These are phyloP conservation scores for Aspergillus sp. DNA, from an alignment of 2,329 filamentous ascomycete species.

Conservation along the genomic window DNA sequence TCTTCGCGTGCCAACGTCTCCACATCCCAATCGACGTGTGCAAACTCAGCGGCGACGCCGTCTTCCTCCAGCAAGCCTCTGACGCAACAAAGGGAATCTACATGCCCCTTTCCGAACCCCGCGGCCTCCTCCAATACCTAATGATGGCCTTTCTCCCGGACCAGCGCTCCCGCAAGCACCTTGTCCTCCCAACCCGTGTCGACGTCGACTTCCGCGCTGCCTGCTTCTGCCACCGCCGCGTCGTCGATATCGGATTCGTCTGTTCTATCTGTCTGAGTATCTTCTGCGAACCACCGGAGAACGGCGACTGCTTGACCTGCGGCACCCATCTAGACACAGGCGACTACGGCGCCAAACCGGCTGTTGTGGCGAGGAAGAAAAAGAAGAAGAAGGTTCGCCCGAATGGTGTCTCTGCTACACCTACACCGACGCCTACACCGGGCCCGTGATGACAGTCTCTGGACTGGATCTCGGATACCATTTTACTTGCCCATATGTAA, in stretches of 20 bases:
- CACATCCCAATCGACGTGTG: conserved; percentile 90
- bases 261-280: conserved; percentile 96
- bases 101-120: conserved; percentile 61
- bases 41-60: conserved; percentile 78
- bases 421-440: conserved; percentile 52
- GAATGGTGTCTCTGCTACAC: conserved; percentile 50
- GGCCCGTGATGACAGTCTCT: conserved; percentile 26
- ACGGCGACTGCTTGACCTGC: conserved; percentile 76
- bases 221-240: conserved; percentile 91
- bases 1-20: conserved; percentile 89
- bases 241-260: conserved; percentile 90
- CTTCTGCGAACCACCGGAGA: conserved; percentile 69
- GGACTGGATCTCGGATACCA: not conserved
- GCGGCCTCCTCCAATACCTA: conserved; percentile 82
- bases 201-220: conserved; percentile 96
- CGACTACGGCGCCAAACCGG: conserved; percentile 72
- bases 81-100: conserved; percentile 72
- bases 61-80: conserved; percentile 89
- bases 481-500: not conserved
- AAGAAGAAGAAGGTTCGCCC: conserved; percentile 71
- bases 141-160: conserved; percentile 92
- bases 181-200: conserved; percentile 78
- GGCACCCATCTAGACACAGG: conserved; percentile 76
- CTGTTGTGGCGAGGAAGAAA: conserved; percentile 69
- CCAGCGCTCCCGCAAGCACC: conserved; percentile 58